Conservation (phyloP, 2,329 filamentous ascomycete species). For the Fusarium multiceps region DNA sequence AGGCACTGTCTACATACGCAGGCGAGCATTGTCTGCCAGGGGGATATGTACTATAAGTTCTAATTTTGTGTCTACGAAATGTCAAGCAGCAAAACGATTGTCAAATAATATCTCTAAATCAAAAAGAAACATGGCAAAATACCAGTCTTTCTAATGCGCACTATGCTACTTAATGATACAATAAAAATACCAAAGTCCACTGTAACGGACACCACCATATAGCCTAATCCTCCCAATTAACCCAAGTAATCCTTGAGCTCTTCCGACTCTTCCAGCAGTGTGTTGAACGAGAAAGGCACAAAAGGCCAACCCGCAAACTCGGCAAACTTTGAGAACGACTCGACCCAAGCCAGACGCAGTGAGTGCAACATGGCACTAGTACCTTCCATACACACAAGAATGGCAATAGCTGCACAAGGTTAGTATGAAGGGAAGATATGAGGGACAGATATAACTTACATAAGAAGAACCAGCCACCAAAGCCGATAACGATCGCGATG, state of each 20-base stretch:
- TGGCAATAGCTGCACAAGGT: slow-evolving; percentile 56
- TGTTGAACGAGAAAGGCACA: slow-evolving; percentile 87
- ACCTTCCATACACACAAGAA: slow-evolving; percentile 94
- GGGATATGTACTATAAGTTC: neutral
- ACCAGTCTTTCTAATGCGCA: slow-evolving; percentile 41
- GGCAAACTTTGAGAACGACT: slow-evolving; percentile 98
- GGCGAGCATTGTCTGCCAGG: neutral
- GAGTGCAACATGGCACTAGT: slow-evolving; percentile 96
- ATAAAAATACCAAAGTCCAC: slow-evolving; percentile 49
- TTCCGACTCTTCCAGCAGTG: slow-evolving; percentile 84
- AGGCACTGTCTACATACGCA: slow-evolving; percentile 10
- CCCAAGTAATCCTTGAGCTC: slow-evolving; percentile 67
- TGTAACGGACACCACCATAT: slow-evolving; percentile 32
- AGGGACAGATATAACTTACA: slow-evolving; percentile 53
- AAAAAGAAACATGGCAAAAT: slow-evolving; percentile 17
- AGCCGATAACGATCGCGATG: slow-evolving; percentile 82
- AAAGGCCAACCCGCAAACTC: slow-evolving; percentile 90
- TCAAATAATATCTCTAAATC: neutral
- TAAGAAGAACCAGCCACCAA: slow-evolving; percentile 92
- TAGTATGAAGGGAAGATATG: slow-evolving; percentile 30
- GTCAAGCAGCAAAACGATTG: neutral
- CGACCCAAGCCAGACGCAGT: slow-evolving; percentile 92
- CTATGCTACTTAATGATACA: slow-evolving; percentile 49
- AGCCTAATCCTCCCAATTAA: slow-evolving; percentile 44
- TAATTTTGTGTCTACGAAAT: neutral